Evolutionary conservation across 805 yeast genomes (phyloP).

Genomic region (Torulaspora indica): DNA sequence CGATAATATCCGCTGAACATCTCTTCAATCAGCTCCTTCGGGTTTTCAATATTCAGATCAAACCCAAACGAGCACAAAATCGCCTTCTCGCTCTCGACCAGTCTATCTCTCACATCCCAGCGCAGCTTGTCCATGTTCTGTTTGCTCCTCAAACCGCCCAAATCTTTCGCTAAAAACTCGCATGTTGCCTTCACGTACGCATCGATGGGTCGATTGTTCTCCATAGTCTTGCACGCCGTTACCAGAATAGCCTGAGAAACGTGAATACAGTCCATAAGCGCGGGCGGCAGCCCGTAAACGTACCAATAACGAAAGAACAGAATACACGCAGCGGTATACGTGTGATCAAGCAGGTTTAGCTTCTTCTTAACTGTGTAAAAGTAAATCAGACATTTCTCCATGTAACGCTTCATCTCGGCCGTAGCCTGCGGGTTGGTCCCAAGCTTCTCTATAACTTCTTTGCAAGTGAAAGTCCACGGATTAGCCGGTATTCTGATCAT

Average conservation of each 20-base stretch:
- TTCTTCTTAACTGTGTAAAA: slow-evolving; percentile 36
- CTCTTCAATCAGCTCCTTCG: slow-evolving; percentile 36
- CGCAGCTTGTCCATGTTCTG: slow-evolving; percentile 35
- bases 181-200: slow-evolving; percentile 35
- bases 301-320: slow-evolving; percentile 36
- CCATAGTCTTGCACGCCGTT: slow-evolving; percentile 37
- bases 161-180: slow-evolving; percentile 26
- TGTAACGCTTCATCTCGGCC: slow-evolving; percentile 28
- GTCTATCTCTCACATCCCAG: slow-evolving; percentile 36
- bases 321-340: slow-evolving; percentile 36
- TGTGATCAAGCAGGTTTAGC: slow-evolving; percentile 34
- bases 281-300: slow-evolving; percentile 29
- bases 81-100: slow-evolving; percentile 33
- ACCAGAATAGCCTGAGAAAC: slow-evolving; percentile 35
- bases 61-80: slow-evolving; percentile 34
- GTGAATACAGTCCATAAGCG: slow-evolving; percentile 31
- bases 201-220: slow-evolving; percentile 37
- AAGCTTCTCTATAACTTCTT: slow-evolving; percentile 32
- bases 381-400: slow-evolving; percentile 36
- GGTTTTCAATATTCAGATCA: slow-evolving; percentile 34
- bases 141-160: slow-evolving; percentile 20
- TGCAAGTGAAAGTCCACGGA: slow-evolving; percentile 30
- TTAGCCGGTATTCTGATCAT: slow-evolving; percentile 32
- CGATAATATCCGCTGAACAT: slow-evolving; percentile 34
- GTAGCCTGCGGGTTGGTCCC: slow-evolving; percentile 22